Evolutionary conservation across 176 grass and related monocot species (phyloP).

Genomic region (Phragmites australis): DNA sequence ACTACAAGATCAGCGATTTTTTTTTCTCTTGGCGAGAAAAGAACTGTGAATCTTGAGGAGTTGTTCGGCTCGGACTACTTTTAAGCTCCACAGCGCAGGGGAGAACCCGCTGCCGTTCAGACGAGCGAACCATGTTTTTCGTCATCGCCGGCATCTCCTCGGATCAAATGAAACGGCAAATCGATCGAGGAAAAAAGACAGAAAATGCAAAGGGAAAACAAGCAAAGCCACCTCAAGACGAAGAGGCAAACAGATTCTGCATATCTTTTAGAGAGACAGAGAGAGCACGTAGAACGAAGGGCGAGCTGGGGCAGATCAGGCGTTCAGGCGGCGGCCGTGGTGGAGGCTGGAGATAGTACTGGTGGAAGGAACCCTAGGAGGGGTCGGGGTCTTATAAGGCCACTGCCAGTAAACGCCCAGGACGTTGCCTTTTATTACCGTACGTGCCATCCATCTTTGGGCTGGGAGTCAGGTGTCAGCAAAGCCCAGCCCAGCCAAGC

Average conservation of each 20-base stretch:
- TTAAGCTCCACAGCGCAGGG: constrained; percentile 22
- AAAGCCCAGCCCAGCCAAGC: no score
- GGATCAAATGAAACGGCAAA: background rate
- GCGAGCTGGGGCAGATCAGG: no score
- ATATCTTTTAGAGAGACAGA: no score
- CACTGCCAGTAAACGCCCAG: background rate
- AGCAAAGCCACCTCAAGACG: no score
- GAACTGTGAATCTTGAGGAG: background rate
- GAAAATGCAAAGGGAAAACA: background rate
- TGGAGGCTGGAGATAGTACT: background rate
- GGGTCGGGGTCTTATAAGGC: background rate
- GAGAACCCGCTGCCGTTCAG: constrained; percentile 36
- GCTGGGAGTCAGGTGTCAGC: no score
- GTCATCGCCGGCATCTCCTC: constrained; percentile 27
- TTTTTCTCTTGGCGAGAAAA: no score
- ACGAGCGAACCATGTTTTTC: constrained; percentile 57
- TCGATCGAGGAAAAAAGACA: background rate
- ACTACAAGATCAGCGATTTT: no score
- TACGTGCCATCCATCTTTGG: background rate
- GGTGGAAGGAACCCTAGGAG: background rate
- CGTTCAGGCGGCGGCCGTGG: background rate
- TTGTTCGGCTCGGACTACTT: constrained; percentile 3
- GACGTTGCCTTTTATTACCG: background rate
- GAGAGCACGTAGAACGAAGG: no score
- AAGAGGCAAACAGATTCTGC: no score